These are phyloP conservation scores for Mycena kentingensis DNA, from an alignment of 768 basidiomycete species.

Conservation along the genomic window DNA sequence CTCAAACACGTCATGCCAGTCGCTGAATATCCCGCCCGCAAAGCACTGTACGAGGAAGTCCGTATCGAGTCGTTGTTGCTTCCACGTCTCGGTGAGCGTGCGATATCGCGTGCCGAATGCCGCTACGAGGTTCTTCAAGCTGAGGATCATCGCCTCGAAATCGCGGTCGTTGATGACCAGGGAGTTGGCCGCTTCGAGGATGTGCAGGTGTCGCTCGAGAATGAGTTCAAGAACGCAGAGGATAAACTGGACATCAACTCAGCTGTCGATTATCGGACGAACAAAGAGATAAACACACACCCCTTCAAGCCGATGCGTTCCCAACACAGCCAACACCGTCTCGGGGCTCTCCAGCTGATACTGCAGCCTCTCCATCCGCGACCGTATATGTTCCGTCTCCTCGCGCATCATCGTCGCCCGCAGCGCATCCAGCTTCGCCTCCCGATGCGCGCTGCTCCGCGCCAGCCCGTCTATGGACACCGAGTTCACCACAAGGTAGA, in stretches of 20 bases:
- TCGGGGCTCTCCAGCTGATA: conserved; percentile 20
- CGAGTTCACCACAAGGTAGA: conserved; percentile 20
- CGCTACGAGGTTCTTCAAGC: conserved; percentile 21
- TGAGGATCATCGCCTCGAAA: conserved; percentile 24
- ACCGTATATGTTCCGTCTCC: conserved; percentile 6
- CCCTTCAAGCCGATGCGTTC: conserved; percentile 18
- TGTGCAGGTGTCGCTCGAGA: conserved; percentile 22
- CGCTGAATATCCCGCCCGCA: conserved; percentile 26
- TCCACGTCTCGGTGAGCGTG: conserved; percentile 24
- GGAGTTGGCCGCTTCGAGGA: conserved; percentile 22
- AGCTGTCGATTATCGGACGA: neutral
- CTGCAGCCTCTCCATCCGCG: conserved; percentile 12
- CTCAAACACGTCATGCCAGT: conserved; percentile 27
- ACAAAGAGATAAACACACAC: conserved; percentile 1
- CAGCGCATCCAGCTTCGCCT: conserved; percentile 8
- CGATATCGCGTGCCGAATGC: conserved; percentile 24
- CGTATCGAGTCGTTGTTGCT: conserved; percentile 28
- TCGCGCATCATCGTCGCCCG: conserved; percentile 13
- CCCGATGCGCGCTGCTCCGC: conserved; percentile 2
- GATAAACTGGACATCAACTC: conserved; percentile 16
- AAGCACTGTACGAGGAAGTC: conserved; percentile 21
- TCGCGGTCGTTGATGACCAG: conserved; percentile 19
- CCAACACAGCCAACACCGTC: conserved; percentile 16
- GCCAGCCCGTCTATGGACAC: conserved; percentile 2
- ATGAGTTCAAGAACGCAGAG: conserved; percentile 25